Conservation (phyloP, 768 basidiomycete genomes). For the Termitomyces sp. region DNA sequence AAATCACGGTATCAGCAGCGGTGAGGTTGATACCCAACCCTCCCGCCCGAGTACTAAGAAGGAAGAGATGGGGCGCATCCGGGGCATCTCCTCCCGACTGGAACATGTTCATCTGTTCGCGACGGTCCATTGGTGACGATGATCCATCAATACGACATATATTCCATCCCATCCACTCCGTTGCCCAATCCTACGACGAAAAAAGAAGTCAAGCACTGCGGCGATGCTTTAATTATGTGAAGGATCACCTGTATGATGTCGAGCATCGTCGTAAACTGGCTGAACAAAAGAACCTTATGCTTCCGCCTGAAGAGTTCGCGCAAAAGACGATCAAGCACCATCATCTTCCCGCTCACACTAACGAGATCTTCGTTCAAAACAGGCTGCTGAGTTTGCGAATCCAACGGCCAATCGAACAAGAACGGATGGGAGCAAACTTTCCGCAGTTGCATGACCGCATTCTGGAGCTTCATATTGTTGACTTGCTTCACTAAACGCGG, state of each 20-base stretch:
- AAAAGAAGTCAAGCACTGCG: neutral
- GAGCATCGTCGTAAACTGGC: conserved; percentile 95
- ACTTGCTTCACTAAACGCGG: conserved; percentile 61
- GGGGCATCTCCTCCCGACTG: conserved; percentile 62
- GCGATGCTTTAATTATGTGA: neutral
- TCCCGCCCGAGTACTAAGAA: conserved; percentile 75
- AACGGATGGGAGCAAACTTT: conserved; percentile 95
- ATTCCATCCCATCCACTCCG: conserved; percentile 72
- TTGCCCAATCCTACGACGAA: conserved; percentile 71
- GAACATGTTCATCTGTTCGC: conserved; percentile 80
- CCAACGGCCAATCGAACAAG: conserved; percentile 79
- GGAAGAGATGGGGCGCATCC: conserved; percentile 67
- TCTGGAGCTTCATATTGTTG: conserved; percentile 92
- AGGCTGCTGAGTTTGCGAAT: conserved; percentile 53
- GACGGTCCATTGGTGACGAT: conserved; percentile 74
- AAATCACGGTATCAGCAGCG: conserved; percentile 87
- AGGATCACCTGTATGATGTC: conserved; percentile 81
- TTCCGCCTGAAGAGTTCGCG: conserved; percentile 71
- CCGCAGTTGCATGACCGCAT: conserved; percentile 93
- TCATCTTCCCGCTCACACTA: conserved; percentile 93
- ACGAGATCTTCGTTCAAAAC: conserved; percentile 77
- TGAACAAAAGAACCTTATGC: conserved; percentile 85
- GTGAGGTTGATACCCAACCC: conserved; percentile 78
- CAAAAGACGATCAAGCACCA: conserved; percentile 85
- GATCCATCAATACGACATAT: conserved; percentile 92